These are phyloP conservation scores for Spathaspora arborariae DNA, from an alignment of 805 yeast genomes.

Conservation along the genomic window DNA sequence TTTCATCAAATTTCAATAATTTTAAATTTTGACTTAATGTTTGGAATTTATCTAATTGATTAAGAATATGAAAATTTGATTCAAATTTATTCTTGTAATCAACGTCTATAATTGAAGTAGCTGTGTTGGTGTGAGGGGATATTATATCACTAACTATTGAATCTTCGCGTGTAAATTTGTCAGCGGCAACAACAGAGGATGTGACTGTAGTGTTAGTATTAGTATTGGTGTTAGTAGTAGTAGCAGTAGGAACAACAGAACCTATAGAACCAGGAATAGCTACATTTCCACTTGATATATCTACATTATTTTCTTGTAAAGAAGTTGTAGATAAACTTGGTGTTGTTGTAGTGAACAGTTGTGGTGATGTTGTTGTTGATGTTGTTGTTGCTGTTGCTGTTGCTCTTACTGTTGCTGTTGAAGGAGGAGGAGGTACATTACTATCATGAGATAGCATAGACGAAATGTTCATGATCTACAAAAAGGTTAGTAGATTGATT, in stretches of 20 bases:
- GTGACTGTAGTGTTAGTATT: neutral
- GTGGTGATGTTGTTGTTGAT: neutral
- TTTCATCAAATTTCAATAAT: conserved; percentile 17
- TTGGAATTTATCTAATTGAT: conserved; percentile 8
- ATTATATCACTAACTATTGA: conserved; percentile 4
- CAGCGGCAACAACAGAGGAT: too few species aligned
- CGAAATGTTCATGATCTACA: conserved; percentile 26
- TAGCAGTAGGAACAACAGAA: neutral
- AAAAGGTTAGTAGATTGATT: neutral
- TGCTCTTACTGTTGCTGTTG: conserved; percentile 3
- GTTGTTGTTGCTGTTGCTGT: conserved; percentile 7
- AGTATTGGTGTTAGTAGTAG: neutral
- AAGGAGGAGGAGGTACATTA: neutral
- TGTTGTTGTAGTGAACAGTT: neutral
- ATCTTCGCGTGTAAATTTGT: neutral
- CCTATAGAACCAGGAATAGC: neutral
- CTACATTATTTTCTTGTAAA: neutral
- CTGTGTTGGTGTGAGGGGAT: neutral
- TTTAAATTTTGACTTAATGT: conserved; percentile 9
- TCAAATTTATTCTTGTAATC: conserved; percentile 5
- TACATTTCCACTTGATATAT: neutral
- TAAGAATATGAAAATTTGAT: conserved; percentile 5
- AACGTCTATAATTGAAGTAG: conserved; percentile 2
- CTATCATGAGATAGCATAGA: conserved; percentile 31
- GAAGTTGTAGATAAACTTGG: neutral